A percentile compares a stretch with the other conserved stretches of the same genome.
These are phyloP conservation scores for Sphaceloma murrayae DNA, from an alignment of 2,329 filamentous ascomycete species.

Conservation along the genomic window DNA sequence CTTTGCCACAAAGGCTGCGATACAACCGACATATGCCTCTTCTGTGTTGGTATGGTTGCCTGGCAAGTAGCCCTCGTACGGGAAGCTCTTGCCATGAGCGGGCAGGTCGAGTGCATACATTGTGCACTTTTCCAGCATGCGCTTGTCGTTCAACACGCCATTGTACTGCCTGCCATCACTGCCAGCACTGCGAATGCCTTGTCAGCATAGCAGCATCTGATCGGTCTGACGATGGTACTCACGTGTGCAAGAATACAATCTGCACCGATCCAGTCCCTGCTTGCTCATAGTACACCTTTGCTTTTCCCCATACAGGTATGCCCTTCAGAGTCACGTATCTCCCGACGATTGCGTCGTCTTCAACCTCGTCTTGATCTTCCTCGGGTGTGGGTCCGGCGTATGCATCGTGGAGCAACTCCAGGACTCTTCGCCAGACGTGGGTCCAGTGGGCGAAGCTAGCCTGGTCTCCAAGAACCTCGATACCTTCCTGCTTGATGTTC, in stretches of 20 bases:
- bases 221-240: neutral
- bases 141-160: slow-evolving; percentile 42
- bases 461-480: slow-evolving; percentile 39
- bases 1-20: slow-evolving; percentile 37
- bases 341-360: slow-evolving; percentile 39
- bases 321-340: slow-evolving; percentile 38
- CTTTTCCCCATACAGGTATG: slow-evolving; percentile 39
- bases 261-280: slow-evolving; percentile 39
- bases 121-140: slow-evolving; percentile 39
- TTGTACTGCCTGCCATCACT: slow-evolving; percentile 43
- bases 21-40: slow-evolving; percentile 35
- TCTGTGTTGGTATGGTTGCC: slow-evolving; percentile 42
- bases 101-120: slow-evolving; percentile 45
- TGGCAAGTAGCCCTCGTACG: slow-evolving; percentile 33
- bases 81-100: slow-evolving; percentile 41
- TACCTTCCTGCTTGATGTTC: slow-evolving; percentile 42
- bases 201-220: neutral
- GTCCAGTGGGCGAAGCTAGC: slow-evolving; percentile 37
- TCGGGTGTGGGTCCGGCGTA: slow-evolving; percentile 37
- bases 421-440: slow-evolving; percentile 39
- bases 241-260: slow-evolving; percentile 32
- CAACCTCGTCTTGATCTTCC: slow-evolving; percentile 31
- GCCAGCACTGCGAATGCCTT: slow-evolving; percentile 22
- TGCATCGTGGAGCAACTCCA: slow-evolving; percentile 41
- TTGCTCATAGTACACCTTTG: slow-evolving; percentile 43